Base-by-base conservation (phyloP, 345 rosid genomes). In the Toxicodendron radicans region DNA sequence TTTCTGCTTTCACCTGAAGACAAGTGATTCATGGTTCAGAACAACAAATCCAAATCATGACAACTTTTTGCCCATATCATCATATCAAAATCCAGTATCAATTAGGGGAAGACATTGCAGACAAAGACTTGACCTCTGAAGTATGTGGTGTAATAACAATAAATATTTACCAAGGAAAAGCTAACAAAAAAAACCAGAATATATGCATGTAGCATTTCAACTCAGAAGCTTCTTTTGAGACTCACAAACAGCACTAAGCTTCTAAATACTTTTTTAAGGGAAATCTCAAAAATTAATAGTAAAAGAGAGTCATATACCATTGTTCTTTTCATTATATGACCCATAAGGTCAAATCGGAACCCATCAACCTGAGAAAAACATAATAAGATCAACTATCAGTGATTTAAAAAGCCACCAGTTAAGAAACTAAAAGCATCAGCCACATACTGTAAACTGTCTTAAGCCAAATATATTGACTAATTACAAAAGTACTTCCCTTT, bases 301-400 rank as follows among this genome's bases (percentile, higher is more conserved):
- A 3, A 41, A 57, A 71, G 74, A 74, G 65, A 82, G 74, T 33
- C 58, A 71, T 83, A 58, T 83, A 95, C 99, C 97, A 92, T 92
- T 61, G 99, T 85, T 59, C 70, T 72, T 86, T 86, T 92, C 99
- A 95, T 95, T 73, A 95, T 75, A 82, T 95, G 99, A 67, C 99
- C 99, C 99, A 95, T 95, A 63, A 95, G 95, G 78, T 95, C 99
- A 83, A 95, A 92, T 53, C 95, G 93, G 77, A 95, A 92, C 59
- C 99, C 99, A 79, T 95, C 97, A 79, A 95, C 95, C 99, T 95
- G 86, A 53, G 24, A 87, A 78, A 11, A 77, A 58, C 70, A 68
- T 52, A 45, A 78, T 10, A 75, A 66, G 27, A 78, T 66, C 49
- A 74, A 70, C 54, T 57, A 75, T 57, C 71, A 60, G 35, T 7